Evolutionary conservation across 768 basidiomycete genomes (phyloP).

Genomic region (Mycena crocata): DNA sequence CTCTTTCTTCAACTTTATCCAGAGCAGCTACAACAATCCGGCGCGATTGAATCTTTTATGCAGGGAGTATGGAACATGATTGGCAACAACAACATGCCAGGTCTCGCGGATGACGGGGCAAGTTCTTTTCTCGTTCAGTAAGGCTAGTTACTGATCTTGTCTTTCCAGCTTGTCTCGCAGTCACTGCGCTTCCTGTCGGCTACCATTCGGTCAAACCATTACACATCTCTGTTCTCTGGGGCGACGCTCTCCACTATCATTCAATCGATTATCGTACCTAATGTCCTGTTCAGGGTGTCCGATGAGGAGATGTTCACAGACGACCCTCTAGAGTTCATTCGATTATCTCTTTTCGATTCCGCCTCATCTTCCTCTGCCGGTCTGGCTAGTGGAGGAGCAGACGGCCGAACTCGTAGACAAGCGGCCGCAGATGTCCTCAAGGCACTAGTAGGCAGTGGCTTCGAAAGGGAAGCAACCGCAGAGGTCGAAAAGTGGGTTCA

Average conservation of each 20-base stretch:
- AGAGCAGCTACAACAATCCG: constrained; percentile 74
- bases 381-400: constrained; percentile 53
- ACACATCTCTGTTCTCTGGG: constrained; percentile 85
- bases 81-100: constrained; percentile 75
- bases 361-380: constrained; percentile 70
- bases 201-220: constrained; percentile 89
- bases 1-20: constrained; percentile 87
- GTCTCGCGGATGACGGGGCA: constrained; percentile 81
- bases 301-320: constrained; percentile 98
- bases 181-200: constrained; percentile 92
- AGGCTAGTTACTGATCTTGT: neutral
- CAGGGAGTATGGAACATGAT: constrained; percentile 92
- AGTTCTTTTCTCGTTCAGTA: neutral
- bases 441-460: constrained; percentile 84
- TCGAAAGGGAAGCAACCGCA: constrained; percentile 87
- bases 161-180: constrained; percentile 83
- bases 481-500: constrained; percentile 89
- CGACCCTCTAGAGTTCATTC: constrained; percentile 94
- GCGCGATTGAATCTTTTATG: constrained; percentile 80
- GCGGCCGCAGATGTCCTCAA: constrained; percentile 97
- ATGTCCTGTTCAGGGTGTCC: constrained; percentile 86
- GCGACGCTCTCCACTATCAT: constrained; percentile 86
- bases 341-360: constrained; percentile 64
- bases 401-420: constrained; percentile 88
- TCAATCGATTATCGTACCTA: constrained; percentile 94